phyloP scores from a whole-genome alignment of 2,329 filamentous ascomycete species.

The Fusarium sp. region DNA sequence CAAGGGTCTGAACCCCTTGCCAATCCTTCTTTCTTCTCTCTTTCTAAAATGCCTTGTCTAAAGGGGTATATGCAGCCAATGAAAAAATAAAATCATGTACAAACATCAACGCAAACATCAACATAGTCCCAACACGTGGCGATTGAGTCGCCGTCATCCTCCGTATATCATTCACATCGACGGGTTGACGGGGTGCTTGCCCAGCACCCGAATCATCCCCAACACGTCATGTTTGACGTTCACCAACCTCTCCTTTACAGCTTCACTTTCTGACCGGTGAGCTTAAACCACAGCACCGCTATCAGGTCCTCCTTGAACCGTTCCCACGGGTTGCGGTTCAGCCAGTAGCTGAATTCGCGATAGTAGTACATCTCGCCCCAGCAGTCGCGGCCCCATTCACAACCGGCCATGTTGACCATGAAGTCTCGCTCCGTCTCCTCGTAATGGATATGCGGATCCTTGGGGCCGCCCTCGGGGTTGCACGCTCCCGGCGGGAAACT shows the following conservation, averaged over 20 bases:
- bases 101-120: slow-evolving; percentile 26
- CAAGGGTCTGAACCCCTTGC: slow-evolving; percentile 1
- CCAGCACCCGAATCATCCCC: not conserved
- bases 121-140: slow-evolving; percentile 5
- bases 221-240: not conserved
- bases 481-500: slow-evolving; percentile 93
- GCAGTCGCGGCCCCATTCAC: slow-evolving; percentile 95
- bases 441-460: slow-evolving; percentile 86
- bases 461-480: slow-evolving; percentile 71
- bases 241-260: slow-evolving; percentile 51
- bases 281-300: slow-evolving; percentile 70
- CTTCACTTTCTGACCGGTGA: slow-evolving; percentile 71
- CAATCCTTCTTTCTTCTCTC: slow-evolving; percentile 5
- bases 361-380: slow-evolving; percentile 99
- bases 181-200: slow-evolving; percentile 14
- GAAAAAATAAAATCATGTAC: slow-evolving; percentile 32
- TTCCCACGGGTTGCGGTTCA: slow-evolving; percentile 89
- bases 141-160: slow-evolving; percentile 24
- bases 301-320: slow-evolving; percentile 75
- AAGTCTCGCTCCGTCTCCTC: slow-evolving; percentile 88
- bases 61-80: slow-evolving; percentile 37
- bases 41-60: slow-evolving; percentile 38
- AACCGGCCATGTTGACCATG: slow-evolving; percentile 97
- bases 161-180: slow-evolving; percentile 26
- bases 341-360: slow-evolving; percentile 87